Evolutionary conservation across 1,284 basidiomycete species (phyloP), one percentile per base, ranked within the genome.

Genomic region (Caloboletus inedulis): DNA sequence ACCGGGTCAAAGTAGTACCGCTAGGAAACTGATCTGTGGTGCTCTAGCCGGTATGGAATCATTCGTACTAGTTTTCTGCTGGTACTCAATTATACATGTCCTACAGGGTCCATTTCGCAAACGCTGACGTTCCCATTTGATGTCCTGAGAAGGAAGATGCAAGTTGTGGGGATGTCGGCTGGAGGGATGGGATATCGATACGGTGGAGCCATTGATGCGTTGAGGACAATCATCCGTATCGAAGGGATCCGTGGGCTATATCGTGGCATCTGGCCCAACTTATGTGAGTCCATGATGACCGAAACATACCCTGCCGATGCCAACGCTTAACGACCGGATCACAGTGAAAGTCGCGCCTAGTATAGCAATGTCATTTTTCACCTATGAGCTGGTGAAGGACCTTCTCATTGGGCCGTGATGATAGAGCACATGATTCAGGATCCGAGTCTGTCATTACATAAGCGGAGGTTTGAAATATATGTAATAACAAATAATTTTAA

Each of bases 51-150:
- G 85, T 85, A 62, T 53, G 78, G 21, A 19, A 27, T 23, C 37
- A 29, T 50, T 34, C 12, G 21, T 36, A 29, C 27, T n/a, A 7
- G 34, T 18, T 59, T 42, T 40, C 23, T 51, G 31, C 29, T 46
- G 29, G 39, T 40, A 40, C 47, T 62, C 36, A 61, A 51, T 47
- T 23, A 5, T 23, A 21, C 19, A 35, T 50, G 19, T 30, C 39
- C 19, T 19, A 19, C 65, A 84, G 88, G 89, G 23, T 82, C 86
- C 19, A 88, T 97, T 61, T 93, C 91, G 29, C 92, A 98, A 69
- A 93, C 94, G 33, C 72, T 98, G 62, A 98, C 96, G 7, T 98
- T 97, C 68, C 96, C 96, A 0, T 90, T 98, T 63, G 96, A 99
- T 69, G 93, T 98, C 1, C 72, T 98, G 49, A 79, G 96, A 39